These are phyloP conservation scores for Xylariales sp. DNA, from an alignment of 2,329 filamentous ascomycete genomes.

Conservation along the genomic window DNA sequence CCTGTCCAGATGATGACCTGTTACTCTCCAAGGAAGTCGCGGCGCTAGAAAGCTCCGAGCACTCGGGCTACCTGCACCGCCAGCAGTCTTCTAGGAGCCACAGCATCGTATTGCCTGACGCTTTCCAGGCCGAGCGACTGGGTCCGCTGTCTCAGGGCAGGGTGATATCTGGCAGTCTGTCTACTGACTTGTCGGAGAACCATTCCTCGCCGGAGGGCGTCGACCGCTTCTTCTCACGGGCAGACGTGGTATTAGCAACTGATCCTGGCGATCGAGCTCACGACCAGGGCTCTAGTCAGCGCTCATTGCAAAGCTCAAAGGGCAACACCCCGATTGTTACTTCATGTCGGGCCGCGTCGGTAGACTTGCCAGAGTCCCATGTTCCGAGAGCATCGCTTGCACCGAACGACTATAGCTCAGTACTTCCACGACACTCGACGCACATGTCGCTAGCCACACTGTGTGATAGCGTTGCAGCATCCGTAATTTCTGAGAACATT, in stretches of 20 bases:
- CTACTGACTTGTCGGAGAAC: neutral
- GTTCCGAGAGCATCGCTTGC: no score
- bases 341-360: no score
- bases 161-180: neutral
- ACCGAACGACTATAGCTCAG: no score
- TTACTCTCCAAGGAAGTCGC: conserved; percentile 20
- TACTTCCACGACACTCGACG: no score
- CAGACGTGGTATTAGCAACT: neutral
- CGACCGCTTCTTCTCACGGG: neutral
- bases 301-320: no score
- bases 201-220: neutral
- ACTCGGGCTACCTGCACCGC: no score
- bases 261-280: conserved; percentile 1
- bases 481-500: neutral
- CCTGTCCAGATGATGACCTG: conserved; percentile 45
- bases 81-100: neutral
- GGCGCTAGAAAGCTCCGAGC: conserved; percentile 6
- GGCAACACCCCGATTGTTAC: no score
- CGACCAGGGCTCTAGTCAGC: neutral
- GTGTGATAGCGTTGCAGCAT: neutral
- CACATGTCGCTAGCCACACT: no score
- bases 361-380: no score
- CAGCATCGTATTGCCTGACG: neutral
- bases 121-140: no score
- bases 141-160: no score